A percentile compares a stretch with the other conserved stretches of the same genome.
These are phyloP conservation scores for Penicillium macrosclerotiorum DNA, from an alignment of 495 filamentous ascomycete genomes.

Conservation along the genomic window DNA sequence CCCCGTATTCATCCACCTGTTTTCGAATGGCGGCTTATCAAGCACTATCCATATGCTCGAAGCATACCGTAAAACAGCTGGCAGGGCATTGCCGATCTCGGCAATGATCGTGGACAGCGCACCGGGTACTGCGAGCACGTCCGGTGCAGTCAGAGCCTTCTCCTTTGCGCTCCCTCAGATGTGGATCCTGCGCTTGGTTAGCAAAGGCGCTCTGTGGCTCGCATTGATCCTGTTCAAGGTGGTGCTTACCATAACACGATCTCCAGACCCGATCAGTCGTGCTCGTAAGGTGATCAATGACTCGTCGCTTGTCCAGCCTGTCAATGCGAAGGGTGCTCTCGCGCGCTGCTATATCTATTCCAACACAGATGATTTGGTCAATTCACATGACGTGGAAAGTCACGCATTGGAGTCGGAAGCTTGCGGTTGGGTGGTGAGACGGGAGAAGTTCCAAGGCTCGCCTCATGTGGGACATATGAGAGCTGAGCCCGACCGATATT, in stretches of 20 bases:
- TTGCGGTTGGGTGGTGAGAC: constrained; percentile 32
- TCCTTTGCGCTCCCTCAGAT: constrained; percentile 35
- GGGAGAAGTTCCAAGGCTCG: constrained; percentile 39
- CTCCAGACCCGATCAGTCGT: constrained; percentile 25
- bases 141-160: constrained; percentile 30
- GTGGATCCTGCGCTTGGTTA: constrained; percentile 31
- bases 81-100: constrained; percentile 31
- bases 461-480: constrained; percentile 48
- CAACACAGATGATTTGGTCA: constrained; percentile 40
- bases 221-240: constrained; percentile 18
- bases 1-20: constrained; percentile 40
- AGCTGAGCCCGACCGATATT: constrained; percentile 42
- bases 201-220: constrained; percentile 25
- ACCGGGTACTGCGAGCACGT: constrained; percentile 33
- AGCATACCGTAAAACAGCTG: constrained; percentile 31
- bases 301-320: constrained; percentile 20
- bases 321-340: constrained; percentile 10
- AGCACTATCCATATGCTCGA: constrained; percentile 30
- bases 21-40: constrained; percentile 45
- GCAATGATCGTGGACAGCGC: constrained; percentile 43
- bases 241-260: constrained; percentile 11
- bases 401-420: constrained; percentile 40
- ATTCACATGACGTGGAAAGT: constrained; percentile 37
- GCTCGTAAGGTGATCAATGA: constrained; percentile 34
- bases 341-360: constrained; percentile 47